Evolutionary conservation across 225 moss, liverwort and hornwort species (phyloP), one percentile per base, ranked within the genome.

Genomic region (Pleurozium schreberi): DNA sequence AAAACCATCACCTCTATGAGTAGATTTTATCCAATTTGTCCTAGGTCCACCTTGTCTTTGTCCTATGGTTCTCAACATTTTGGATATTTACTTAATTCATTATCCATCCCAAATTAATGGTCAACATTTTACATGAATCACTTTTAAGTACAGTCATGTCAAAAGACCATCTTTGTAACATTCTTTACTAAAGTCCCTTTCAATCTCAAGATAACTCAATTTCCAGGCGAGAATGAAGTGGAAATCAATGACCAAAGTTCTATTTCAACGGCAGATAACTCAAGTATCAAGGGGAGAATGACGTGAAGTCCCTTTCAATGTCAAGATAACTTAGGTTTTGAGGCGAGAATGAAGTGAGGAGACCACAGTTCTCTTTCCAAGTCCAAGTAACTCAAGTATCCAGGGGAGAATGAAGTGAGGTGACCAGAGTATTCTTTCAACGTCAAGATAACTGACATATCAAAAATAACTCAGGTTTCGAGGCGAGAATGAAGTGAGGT

Each of bases 321-420:
- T 68, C 14, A 38, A n/a, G 4, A 74, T 28, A 47, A 47, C 18
- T 45, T 1, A 30, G 2, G 31, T 75, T 18, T 75, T 7, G 12
- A 18, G 7, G 6, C 1, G 4, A 49, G 2, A 12, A 18, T 75
- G 12, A 31, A 47, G 2, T 49, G 4, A 49, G 1, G 4, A 47
- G 10, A 19, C 2, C 0, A 47, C 1, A 47, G 17, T 74, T 30
- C 1, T 31, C 11, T 47, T 27, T 43, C 9, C 8, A 27, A 5
- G 0, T 33, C 11, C 33, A 49, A 1, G 12, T 49, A 12, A 49
- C 4, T 33, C 1, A 31, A 0, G 1, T 18, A 49, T 75, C 12
- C 19, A 49, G 1, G 9, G 14, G 1, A 53, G 14, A 0, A 77
- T 36, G 22, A 52, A 25, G 14, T 36, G 9, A 53, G 9, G 38